A percentile compares a stretch with the other conserved stretches of the same genome.
These are phyloP conservation scores for Metschnikowia santaceciliae DNA, from an alignment of 805 yeast genomes.

Conservation along the genomic window DNA sequence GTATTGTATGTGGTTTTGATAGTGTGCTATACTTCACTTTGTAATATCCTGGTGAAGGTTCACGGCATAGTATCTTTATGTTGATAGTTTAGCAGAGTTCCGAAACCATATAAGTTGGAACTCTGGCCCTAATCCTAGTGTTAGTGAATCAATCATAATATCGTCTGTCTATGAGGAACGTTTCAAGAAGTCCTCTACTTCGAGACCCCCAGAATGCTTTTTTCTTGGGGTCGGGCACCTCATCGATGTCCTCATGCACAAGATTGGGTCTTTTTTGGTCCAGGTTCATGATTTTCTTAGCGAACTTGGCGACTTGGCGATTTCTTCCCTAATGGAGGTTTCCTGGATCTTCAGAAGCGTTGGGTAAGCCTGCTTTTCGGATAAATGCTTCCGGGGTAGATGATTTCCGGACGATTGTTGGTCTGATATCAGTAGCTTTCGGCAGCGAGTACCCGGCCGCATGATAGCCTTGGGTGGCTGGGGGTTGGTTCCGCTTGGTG, in stretches of 20 bases:
- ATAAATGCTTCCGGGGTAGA: no score
- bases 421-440: conserved; percentile 3
- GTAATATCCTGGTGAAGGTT: no score
- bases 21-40: no score
- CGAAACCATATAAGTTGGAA: no score
- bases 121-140: no score
- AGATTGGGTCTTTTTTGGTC: conserved; percentile 21
- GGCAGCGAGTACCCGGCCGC: neutral
- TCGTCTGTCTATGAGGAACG: no score
- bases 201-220: conserved; percentile 13
- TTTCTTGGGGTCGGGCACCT: conserved; percentile 45
- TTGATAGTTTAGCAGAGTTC: no score
- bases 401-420: neutral
- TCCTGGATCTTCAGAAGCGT: conserved; percentile 16
- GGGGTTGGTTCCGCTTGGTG: conserved; percentile 28
- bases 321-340: conserved; percentile 18
- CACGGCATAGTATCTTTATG: no score
- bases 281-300: conserved; percentile 18
- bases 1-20: no score
- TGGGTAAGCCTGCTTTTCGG: conserved; percentile 7
- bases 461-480: neutral
- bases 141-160: no score
- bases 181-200: no score
- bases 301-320: conserved; percentile 14
- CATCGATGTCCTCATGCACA: conserved; percentile 28